Evolutionary conservation across 495 filamentous ascomycete genomes (phyloP), one percentile per base, ranked within the genome.

Genomic region (Aspergillus diversus): DNA sequence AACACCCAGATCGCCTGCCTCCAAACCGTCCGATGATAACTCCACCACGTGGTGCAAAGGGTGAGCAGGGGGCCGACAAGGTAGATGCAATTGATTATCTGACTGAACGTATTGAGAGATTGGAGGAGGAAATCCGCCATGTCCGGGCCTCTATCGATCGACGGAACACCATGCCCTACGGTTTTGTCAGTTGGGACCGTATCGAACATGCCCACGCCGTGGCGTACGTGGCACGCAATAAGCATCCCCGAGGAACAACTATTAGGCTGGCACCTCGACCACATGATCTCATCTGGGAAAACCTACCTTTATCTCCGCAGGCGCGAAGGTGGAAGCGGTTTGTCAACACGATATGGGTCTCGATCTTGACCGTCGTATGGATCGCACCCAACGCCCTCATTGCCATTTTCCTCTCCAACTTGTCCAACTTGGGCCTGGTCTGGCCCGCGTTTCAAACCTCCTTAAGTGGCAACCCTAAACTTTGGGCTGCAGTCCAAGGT

Each of bases 281-380:
- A 32, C 91, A 90, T 66, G 95, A 98, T 71, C 83, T 99, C 35
- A 97, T 99, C 66, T 99, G 95, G 95, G 90, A 93, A 65, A 99
- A 99, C 69, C 83, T 98, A 70, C 83, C 84, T 17, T 78, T 96
- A 60, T 83, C 81, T 31, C 86, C 89, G 52, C 72, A 82, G 17
- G 80, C 84, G 7, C 86, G 93, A 60, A 78, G 83, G 56, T 91
- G 87, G 81, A 90, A 89, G 68, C 80, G 87, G 17, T 80, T 96
- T 51, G 82, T 90, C 63, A 95, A 92, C 73, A 89, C 91, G 54
- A 73, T 96, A 47, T 96, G 93, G 90, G 88, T 97, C 27, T 75
- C 84, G 33, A 65, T 91, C 6, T 77, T 99, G 63, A 98, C 95
- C 0, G 33, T 96, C 7, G 67, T 95, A n/a, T 99, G 91, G 87